phyloP scores from a whole-genome alignment of 208 protist genomes.

The Trypanosomatidae sp. region DNA sequence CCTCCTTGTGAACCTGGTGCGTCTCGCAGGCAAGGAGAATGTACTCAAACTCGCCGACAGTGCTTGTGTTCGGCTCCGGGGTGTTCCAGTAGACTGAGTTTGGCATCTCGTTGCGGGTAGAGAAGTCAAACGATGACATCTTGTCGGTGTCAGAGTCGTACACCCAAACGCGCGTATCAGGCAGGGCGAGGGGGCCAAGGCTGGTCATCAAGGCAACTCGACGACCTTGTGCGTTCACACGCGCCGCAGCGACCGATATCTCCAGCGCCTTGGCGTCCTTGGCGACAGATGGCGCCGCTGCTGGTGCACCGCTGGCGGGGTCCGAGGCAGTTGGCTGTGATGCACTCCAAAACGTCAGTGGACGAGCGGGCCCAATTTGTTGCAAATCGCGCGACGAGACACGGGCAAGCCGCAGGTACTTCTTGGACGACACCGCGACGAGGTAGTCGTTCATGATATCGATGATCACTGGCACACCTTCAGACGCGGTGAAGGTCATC shows the following conservation, averaged over 20 bases:
- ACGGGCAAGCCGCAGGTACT: slow-evolving; percentile 76
- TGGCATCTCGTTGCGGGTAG: slow-evolving; percentile 62
- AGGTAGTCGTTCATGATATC: slow-evolving; percentile 92
- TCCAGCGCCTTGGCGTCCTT: slow-evolving; percentile 7
- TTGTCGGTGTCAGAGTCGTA: slow-evolving; percentile 91
- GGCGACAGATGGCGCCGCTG: slow-evolving; percentile 1
- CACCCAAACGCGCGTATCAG: slow-evolving; percentile 87
- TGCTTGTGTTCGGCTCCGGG: slow-evolving; percentile 81
- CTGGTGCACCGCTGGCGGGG: slow-evolving; percentile 4
- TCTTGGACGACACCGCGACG: slow-evolving; percentile 75
- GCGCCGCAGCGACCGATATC: slow-evolving; percentile 51
- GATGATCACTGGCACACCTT: slow-evolving; percentile 79
- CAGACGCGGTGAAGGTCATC: slow-evolving; percentile 84
- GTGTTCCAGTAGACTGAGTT: slow-evolving; percentile 89
- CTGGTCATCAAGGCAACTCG: slow-evolving; percentile 81
- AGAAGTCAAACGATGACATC: slow-evolving; percentile 80
- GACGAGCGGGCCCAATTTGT: slow-evolving; percentile 67
- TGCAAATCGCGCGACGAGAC: slow-evolving; percentile 70
- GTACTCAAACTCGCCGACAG: slow-evolving; percentile 85
- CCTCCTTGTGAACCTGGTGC: slow-evolving; percentile 48
- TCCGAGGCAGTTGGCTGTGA: background rate
- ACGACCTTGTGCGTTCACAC: slow-evolving; percentile 84
- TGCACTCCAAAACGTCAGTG: slow-evolving; percentile 36
- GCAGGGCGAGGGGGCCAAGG: slow-evolving; percentile 34
- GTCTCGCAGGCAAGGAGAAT: slow-evolving; percentile 90